Percentiles rank a stretch among this genome's conserved stretches.
These are phyloP conservation scores for Dichomitus squalens DNA, from an alignment of 1,284 basidiomycete species.

Conservation along the genomic window DNA sequence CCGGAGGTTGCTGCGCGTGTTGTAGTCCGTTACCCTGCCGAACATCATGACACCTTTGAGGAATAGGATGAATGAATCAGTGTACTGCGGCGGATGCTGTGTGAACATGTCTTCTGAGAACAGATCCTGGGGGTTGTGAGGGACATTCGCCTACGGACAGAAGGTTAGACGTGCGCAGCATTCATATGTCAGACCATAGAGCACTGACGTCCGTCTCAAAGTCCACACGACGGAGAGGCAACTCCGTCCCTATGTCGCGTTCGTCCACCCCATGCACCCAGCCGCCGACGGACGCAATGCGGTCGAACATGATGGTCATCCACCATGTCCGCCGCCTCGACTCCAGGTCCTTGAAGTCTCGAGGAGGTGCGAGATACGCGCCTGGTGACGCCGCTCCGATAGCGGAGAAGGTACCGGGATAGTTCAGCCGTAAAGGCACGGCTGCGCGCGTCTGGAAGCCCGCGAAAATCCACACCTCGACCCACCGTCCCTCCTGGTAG, in stretches of 20 bases:
- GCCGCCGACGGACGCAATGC: conserved; percentile 84
- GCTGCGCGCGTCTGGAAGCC: conserved; percentile 85
- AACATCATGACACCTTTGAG: conserved; percentile 83
- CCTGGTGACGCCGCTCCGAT: conserved; percentile 65
- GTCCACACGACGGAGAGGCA: conserved; percentile 71
- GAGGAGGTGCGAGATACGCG: conserved; percentile 79
- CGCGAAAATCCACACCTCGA: conserved; percentile 88
- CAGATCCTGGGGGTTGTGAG: conserved; percentile 74
- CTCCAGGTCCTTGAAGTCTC: conserved; percentile 72
- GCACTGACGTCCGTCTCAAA: conserved; percentile 68
- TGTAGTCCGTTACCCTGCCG: conserved; percentile 80
- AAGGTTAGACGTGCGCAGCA: conserved; percentile 1
- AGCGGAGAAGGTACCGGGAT: conserved; percentile 73
- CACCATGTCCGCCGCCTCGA: conserved; percentile 81
- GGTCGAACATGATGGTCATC: conserved; percentile 85
- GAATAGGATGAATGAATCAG: conserved; percentile 76
- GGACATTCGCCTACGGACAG: conserved; percentile 37
- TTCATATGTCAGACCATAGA: not conserved
- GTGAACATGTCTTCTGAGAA: conserved; percentile 63
- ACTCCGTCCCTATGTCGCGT: conserved; percentile 77
- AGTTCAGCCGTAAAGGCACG: conserved; percentile 78
- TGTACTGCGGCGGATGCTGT: conserved; percentile 71
- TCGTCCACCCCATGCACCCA: conserved; percentile 85
- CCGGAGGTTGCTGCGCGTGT: conserved; percentile 70
- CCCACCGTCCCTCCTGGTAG: conserved; percentile 86